Percentiles rank a stretch among this genome's conserved stretches.
Evolutionary conservation across 2,329 filamentous ascomycete genomes (phyloP).

Genomic region (Xylaria sp.): DNA sequence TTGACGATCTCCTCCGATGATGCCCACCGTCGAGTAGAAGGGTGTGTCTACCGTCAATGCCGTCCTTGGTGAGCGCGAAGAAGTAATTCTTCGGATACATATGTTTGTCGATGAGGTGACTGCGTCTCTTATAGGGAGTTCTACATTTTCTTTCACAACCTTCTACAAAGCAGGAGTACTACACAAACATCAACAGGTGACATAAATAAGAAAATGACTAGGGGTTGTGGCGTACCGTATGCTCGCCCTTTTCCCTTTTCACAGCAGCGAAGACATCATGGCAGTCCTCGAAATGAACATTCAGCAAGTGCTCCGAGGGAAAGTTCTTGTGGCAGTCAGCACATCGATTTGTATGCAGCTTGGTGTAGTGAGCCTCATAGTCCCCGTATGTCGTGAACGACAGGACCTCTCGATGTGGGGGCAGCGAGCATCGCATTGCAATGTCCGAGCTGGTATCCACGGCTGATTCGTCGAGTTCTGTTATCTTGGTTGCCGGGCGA

Average conservation of each 20-base stretch:
- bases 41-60: slow-evolving; percentile 86
- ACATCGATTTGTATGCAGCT: slow-evolving; percentile 85
- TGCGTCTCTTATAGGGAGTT: slow-evolving; percentile 83
- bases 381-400: slow-evolving; percentile 80
- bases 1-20: slow-evolving; percentile 62
- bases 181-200: slow-evolving; percentile 16
- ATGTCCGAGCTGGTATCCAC: slow-evolving; percentile 52
- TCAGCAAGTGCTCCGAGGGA: slow-evolving; percentile 82
- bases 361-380: slow-evolving; percentile 88
- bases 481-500: slow-evolving; percentile 62
- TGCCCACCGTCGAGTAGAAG: slow-evolving; percentile 73
- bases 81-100: slow-evolving; percentile 90
- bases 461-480: slow-evolving; percentile 65
- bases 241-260: slow-evolving; percentile 81
- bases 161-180: slow-evolving; percentile 92
- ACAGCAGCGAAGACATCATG: slow-evolving; percentile 84
- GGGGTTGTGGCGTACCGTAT: slow-evolving; percentile 68
- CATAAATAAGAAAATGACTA: background rate
- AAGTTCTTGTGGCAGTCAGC: slow-evolving; percentile 88
- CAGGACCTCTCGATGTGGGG: slow-evolving; percentile 78
- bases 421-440: slow-evolving; percentile 82
- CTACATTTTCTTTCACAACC: slow-evolving; percentile 86
- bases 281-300: slow-evolving; percentile 88
- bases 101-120: slow-evolving; percentile 95
- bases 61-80: slow-evolving; percentile 85